Evolutionary conservation across 2,329 filamentous ascomycete genomes (phyloP).

Genomic region (Cercospora zeae-maydis): DNA sequence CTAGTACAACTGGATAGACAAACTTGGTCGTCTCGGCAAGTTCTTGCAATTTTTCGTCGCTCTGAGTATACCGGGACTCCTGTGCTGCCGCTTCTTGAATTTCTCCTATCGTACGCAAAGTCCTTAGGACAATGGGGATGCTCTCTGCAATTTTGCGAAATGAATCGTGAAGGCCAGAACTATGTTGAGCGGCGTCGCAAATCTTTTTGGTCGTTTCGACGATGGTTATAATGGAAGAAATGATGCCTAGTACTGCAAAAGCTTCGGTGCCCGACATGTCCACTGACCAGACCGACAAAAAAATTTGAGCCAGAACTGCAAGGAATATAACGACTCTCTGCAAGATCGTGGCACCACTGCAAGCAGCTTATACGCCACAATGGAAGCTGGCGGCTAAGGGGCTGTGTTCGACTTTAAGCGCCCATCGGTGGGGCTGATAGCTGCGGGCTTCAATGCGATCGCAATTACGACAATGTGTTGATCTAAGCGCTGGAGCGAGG

Average conservation of each 20-base stretch:
- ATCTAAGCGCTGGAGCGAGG: not conserved
- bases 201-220: constrained; percentile 1
- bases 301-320: not conserved
- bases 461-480: not conserved
- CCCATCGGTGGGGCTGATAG: not conserved
- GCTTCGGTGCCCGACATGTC: not conserved
- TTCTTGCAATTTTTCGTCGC: not conserved
- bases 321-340: not conserved
- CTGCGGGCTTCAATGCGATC: not conserved
- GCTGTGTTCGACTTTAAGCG: not conserved
- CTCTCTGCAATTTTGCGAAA: not conserved
- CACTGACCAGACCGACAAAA: not conserved
- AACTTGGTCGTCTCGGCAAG: not conserved
- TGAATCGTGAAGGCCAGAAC: not conserved
- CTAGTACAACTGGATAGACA: not conserved
- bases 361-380: not conserved
- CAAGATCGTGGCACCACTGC: not conserved
- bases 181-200: not conserved
- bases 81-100: not conserved
- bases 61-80: not conserved
- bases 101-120: not conserved
- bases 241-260: constrained; percentile 3
- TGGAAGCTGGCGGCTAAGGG: not conserved
- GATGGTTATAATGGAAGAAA: constrained; percentile 1
- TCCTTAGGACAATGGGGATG: not conserved